Evolutionary conservation across 768 basidiomycete genomes (phyloP).

Genomic region (Lentinula detonsa): DNA sequence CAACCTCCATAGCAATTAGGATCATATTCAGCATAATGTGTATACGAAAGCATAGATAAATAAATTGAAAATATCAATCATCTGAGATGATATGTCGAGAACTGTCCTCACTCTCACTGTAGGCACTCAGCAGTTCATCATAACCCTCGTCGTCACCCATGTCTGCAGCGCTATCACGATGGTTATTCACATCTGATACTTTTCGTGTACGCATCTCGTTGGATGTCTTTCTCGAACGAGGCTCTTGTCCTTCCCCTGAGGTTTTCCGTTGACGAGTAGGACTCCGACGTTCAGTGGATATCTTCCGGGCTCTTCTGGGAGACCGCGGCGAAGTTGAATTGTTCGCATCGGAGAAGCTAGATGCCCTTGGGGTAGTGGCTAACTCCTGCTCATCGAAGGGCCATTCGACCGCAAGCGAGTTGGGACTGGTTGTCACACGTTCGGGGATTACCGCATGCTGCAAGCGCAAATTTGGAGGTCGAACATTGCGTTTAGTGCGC

Average conservation of each 20-base stretch:
- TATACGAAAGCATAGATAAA: not conserved
- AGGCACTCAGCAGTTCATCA: constrained; percentile 72
- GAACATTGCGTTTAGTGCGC: constrained; percentile 47
- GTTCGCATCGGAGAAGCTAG: constrained; percentile 34
- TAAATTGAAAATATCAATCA: not conserved
- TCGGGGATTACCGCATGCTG: constrained; percentile 18
- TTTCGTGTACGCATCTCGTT: constrained; percentile 38
- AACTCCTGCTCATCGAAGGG: constrained; percentile 42
- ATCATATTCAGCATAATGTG: not conserved
- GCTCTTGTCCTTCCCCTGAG: constrained; percentile 26
- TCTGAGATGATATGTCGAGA: not conserved
- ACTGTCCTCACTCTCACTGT: constrained; percentile 65
- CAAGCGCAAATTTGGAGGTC: constrained; percentile 43
- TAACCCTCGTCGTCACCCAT: constrained; percentile 73
- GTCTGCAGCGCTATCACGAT: constrained; percentile 60
- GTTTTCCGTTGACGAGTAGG: constrained; percentile 20
- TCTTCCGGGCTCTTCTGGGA: constrained; percentile 31
- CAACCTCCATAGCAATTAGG: not conserved
- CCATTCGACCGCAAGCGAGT: constrained; percentile 47
- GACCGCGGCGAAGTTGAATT: constrained; percentile 23
- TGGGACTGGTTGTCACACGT: constrained; percentile 24
- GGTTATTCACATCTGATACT: constrained; percentile 32
- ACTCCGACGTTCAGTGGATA: constrained; percentile 27
- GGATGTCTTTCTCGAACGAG: constrained; percentile 39
- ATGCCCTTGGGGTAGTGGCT: constrained; percentile 51